phyloP scores from a whole-genome alignment of 306 rosid genomes.

The Sesbania bispinosa region DNA sequence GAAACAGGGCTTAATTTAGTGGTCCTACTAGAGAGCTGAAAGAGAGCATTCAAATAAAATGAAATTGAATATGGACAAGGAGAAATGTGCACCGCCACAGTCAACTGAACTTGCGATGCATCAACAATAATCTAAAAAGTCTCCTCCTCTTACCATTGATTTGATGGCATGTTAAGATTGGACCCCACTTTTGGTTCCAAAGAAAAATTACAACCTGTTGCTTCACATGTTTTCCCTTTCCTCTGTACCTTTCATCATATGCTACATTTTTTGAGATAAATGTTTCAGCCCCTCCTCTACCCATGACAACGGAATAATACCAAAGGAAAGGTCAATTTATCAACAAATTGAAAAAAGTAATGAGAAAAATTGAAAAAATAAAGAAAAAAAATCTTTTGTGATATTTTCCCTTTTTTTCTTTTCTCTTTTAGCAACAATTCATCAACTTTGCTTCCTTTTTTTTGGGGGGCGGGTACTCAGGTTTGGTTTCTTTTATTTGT shows the following conservation, averaged over 20 bases:
- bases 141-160: neutral
- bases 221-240: constrained; percentile 26
- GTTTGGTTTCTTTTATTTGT: neutral
- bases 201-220: constrained; percentile 29
- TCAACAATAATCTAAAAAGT: neutral
- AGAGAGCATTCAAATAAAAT: constrained; percentile 8
- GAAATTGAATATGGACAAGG: constrained; percentile 21
- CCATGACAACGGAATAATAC: constrained; percentile 23
- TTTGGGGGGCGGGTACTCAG: neutral
- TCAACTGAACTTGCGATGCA: neutral
- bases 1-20: neutral
- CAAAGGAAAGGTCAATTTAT: neutral
- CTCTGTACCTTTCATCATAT: constrained; percentile 14
- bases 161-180: constrained; percentile 25
- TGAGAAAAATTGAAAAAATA: neutral
- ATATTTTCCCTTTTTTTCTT: neutral
- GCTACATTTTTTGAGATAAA: neutral
- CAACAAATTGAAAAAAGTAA: neutral
- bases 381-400: neutral
- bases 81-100: neutral
- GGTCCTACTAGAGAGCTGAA: constrained; percentile 20
- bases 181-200: constrained; percentile 33
- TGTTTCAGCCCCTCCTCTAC: neutral
- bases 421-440: neutral
- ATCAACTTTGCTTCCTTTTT: neutral